Base-by-base conservation (phyloP, 192 early-diverging fungal species). In the Lobosporangium transversale region DNA sequence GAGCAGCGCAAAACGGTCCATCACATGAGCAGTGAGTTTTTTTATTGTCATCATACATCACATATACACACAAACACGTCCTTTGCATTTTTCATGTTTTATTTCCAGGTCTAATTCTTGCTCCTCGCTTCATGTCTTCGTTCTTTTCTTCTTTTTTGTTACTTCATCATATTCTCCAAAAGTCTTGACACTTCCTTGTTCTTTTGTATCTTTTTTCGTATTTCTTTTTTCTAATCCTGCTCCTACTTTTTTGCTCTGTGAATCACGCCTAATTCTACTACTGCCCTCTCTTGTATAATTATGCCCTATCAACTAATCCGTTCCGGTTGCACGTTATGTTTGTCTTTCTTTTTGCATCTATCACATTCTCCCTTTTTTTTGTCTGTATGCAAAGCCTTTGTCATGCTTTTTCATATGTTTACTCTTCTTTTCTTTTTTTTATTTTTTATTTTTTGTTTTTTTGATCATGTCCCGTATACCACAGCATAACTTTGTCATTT, bases 151-250 rank as follows among this genome's bases (percentile, higher is more conserved):
- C 27, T 47, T 47, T 50, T 4, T 24, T 24, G 37, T 29, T 49
- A 55, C 57, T 12, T 53, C 32, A 56, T 26, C 43, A 40, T 57
- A 59, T 49, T 21, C 52, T 50, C 58, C 40, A 69, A 69, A 61
- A 61, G 57, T 51, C 21, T 40, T 42, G 23, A 53, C 53, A 27
- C 48, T 31, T 42, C 68, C 45, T 15, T 42, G 20, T 6, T 12
- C 58, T 51, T 36, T 35, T 49, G 52, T 57, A 43, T 27, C 18
- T 20, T 50, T 53, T 20, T 23, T 68, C 53, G 24, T 68, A 33
- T 53, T 56, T 43, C 40, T 40, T 57, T 18, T 52, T 44, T 14
- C 40, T 20, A 14, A 50, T 18, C 35, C 31, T 53, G 20, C 32
- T 63, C 21, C 50, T 3, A 45, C 31, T 53, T 37, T 68, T 40